These are phyloP conservation scores for Thinopyrum elongatum DNA, from an alignment of 176 grass and related monocot species.

Conservation along the genomic window DNA sequence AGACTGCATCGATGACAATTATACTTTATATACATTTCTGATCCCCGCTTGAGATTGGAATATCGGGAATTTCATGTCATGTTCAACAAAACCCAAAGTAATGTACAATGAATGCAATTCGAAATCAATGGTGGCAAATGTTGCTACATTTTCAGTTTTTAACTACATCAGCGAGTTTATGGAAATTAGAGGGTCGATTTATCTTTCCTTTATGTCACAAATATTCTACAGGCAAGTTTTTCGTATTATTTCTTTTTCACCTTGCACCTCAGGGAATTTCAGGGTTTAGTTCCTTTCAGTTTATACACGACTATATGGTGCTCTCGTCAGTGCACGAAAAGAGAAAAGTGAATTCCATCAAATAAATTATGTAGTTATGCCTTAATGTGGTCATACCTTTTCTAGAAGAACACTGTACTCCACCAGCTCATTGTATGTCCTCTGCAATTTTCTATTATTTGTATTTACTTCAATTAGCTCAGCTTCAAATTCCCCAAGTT, in stretches of 20 bases:
- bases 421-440: constrained; percentile 77
- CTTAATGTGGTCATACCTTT: constrained; percentile 57
- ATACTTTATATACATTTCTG: not conserved
- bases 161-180: not conserved
- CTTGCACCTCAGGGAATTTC: not conserved
- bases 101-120: not conserved
- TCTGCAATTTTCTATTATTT: constrained; percentile 87
- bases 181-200: not conserved
- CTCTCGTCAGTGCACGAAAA: not conserved
- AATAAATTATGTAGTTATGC: not conserved
- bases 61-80: not conserved
- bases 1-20: not conserved
- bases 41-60: not conserved
- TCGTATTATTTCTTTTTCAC: not conserved
- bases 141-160: not conserved
- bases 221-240: not conserved
- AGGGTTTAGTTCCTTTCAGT: not conserved
- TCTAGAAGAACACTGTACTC: constrained; percentile 90
- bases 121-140: not conserved
- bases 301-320: not conserved
- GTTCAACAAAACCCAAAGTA: not conserved
- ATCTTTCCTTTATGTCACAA: not conserved
- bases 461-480: constrained; percentile 93
- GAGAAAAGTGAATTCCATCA: not conserved
- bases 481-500: constrained; percentile 79